Base-by-base conservation (phyloP, 2,329 filamentous ascomycete genomes). In the Gremmenia infestans region DNA sequence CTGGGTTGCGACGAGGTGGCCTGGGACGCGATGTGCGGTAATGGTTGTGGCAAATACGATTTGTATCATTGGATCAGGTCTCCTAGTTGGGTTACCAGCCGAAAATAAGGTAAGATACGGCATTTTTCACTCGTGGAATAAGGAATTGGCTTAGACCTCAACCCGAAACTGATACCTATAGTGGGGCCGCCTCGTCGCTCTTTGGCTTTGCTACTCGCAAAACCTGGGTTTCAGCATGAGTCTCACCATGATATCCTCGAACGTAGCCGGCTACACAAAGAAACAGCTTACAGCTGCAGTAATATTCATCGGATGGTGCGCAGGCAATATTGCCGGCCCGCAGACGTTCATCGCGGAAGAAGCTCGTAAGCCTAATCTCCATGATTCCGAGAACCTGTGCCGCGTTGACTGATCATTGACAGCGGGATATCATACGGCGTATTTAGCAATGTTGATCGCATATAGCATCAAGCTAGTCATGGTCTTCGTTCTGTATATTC, bases 151-250 rank as follows among this genome's bases (percentile, higher is more conserved):
- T 12, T 39, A 4, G 25, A 25, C 9, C n/a, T 43, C 39, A 19
- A 48, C 28, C 12, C n/a, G 3, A 39, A n/a, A 5, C 42, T 79
- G 28, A 28, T 9, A 9, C 28, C 28, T 28, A 9, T 8, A 28
- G 70, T 81, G 78, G 79, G 78, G 78, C n/a, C 72, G 78, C 6
- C 69, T 82, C 2, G 78, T 82, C 6, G 78, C 74, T 0, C 72
- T 81, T 7, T 81, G 79, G 77, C 72, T 83, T 9, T 78, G 75
- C 60, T 79, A 74, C 59, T 78, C 77, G 67, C 74, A 79, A 60
- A 75, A 75, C 0, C 59, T 79, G 5, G 75, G 77, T 4, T 80
- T 81, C 61, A 76, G 72, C 36, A 76, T 80, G 70, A 74, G 71
- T 52, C 63, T 81, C 54, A 80, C 77, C 0, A 76, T 79, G 60